phyloP scores from a whole-genome alignment of 140 eudicot species.

The Ambrosia hybrid region DNA sequence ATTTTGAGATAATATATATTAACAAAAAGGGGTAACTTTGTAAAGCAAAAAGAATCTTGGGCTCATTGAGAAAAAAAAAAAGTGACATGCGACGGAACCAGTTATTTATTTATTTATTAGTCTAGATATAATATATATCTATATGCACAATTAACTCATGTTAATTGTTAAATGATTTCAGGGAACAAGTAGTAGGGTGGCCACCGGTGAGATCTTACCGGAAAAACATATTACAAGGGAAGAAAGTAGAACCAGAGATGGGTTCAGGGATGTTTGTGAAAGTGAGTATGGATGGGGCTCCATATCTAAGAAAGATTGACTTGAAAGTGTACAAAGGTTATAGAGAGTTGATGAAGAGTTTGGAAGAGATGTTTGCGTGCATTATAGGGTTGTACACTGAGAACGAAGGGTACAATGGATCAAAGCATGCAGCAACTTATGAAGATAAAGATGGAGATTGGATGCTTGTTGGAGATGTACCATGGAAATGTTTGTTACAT shows the following conservation, averaged over 20 bases:
- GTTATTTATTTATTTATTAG: too few species aligned
- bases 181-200: conserved; percentile 95
- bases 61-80: too few species aligned
- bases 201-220: conserved; percentile 86
- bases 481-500: conserved; percentile 84
- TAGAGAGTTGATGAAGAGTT: conserved; percentile 61
- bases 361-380: conserved; percentile 76
- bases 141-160: conserved; percentile 9
- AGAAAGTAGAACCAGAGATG: conserved; percentile 51
- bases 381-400: conserved; percentile 64
- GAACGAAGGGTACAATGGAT: conserved; percentile 69
- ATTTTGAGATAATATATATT: too few species aligned
- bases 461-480: conserved; percentile 99
- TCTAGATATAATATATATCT: neutral
- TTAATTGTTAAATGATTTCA: conserved; percentile 33
- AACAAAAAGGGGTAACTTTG: too few species aligned
- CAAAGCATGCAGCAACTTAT: conserved; percentile 75
- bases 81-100: too few species aligned
- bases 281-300: conserved; percentile 99
- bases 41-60: too few species aligned
- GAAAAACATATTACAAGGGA: conserved; percentile 49
- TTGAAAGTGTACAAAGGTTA: conserved; percentile 73
- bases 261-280: conserved; percentile 65
- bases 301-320: conserved; percentile 85
- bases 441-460: conserved; percentile 98